Conservation (phyloP, 176 grass and related monocot genomes). For the Tuctoria greenei region DNA sequence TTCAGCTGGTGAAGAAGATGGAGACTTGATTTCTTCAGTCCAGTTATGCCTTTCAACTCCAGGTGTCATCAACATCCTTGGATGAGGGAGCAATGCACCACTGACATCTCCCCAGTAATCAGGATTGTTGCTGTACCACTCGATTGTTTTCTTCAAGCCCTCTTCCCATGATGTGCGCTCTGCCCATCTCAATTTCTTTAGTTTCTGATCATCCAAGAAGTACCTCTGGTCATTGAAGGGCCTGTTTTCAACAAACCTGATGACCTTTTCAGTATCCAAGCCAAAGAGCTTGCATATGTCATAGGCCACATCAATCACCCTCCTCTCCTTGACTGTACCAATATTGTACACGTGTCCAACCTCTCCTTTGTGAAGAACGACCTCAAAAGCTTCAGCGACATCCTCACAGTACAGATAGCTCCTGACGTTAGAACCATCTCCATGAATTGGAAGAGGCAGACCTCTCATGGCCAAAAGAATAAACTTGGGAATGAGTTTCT, state of each 20-base stretch:
- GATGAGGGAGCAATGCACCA: constrained; percentile 69
- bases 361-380: constrained; percentile 73
- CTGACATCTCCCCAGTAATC: constrained; percentile 74
- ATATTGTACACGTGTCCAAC: constrained; percentile 80
- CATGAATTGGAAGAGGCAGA: constrained; percentile 72
- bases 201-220: constrained; percentile 74
- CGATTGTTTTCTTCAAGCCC: no score
- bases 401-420: constrained; percentile 79
- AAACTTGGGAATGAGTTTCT: no score
- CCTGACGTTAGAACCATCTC: constrained; percentile 68
- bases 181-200: constrained; percentile 49
- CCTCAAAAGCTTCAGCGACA: constrained; percentile 77
- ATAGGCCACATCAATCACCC: constrained; percentile 70
- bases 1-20: constrained; percentile 31
- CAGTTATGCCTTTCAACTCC: constrained; percentile 53
- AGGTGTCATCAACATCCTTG: constrained; percentile 67
- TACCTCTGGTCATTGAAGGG: constrained; percentile 85
- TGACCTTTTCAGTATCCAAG: constrained; percentile 45
- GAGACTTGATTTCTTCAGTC: constrained; percentile 48
- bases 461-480: no score
- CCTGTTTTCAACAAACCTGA: constrained; percentile 65
- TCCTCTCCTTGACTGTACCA: constrained; percentile 64
- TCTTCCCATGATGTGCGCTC: no score
- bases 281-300: constrained; percentile 69
- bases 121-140: constrained; percentile 72